A percentile compares a stretch with the other conserved stretches of the same genome.
These are phyloP conservation scores for Leccinum fuscescens DNA, from an alignment of 1,284 basidiomycete species.

Conservation along the genomic window DNA sequence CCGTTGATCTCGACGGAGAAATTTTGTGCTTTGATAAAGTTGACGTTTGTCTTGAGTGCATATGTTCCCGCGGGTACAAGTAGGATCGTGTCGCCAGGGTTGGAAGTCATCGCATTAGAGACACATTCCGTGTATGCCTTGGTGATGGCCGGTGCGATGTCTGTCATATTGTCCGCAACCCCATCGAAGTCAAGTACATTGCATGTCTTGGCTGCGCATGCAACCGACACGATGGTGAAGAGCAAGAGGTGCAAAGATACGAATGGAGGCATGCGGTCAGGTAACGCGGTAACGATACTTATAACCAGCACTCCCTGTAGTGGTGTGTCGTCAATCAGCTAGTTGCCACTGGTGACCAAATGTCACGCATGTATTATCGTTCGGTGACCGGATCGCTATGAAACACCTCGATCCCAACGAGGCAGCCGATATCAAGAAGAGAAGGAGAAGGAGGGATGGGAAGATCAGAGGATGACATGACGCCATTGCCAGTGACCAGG, in stretches of 20 bases:
- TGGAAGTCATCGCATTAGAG: neutral
- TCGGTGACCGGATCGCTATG: neutral
- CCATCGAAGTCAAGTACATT: slow-evolving; percentile 5
- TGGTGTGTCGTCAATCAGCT: neutral
- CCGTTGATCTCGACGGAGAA: slow-evolving; percentile 9
- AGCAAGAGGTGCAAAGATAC: slow-evolving; percentile 2
- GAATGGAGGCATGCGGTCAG: neutral
- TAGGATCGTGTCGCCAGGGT: slow-evolving; percentile 8
- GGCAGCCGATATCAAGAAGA: neutral
- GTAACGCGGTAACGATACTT: neutral
- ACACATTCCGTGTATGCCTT: slow-evolving; percentile 8
- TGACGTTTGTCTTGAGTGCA: slow-evolving; percentile 1
- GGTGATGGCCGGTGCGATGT: slow-evolving; percentile 11
- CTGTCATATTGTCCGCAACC: slow-evolving; percentile 4
- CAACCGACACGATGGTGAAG: neutral
- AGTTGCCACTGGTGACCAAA: neutral
- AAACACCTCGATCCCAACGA: neutral
- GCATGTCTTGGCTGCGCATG: slow-evolving; percentile 8
- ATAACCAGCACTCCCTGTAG: neutral
- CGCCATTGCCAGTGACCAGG: neutral
- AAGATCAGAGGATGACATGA: too few relatives aligned
- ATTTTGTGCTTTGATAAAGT: neutral
- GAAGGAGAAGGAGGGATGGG: too few relatives aligned
- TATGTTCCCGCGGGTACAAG: slow-evolving; percentile 11
- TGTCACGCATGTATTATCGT: neutral